Base-by-base conservation (phyloP, 2,329 filamentous ascomycete genomes). In the Ceratocystis destructans region DNA sequence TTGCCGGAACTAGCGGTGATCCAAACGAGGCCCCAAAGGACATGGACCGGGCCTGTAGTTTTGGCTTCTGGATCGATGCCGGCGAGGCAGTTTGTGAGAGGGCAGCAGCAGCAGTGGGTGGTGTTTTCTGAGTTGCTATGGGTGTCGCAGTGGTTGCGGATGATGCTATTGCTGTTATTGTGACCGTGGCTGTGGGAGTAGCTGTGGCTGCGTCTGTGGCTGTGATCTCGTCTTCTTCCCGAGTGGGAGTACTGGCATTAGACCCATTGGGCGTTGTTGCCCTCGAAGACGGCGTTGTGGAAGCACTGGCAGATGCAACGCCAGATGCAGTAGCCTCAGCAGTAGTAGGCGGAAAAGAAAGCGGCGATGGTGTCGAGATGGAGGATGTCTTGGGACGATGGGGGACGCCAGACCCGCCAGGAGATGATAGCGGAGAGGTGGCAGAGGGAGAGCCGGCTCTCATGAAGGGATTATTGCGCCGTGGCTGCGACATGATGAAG, bases 391-490 rank as follows among this genome's bases (percentile, higher is more conserved):
- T 92, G 8, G 90, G 89, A 70, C 90, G 77, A 69, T 79, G 78
- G 65, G 76, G 72, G 48, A 75, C 74, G 61, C 75, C 53, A 28
- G 53, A 57, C 8, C 50, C 50, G 25, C 48, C 77, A 45, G 84
- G 80, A 31, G 64, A 50, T 12, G 64, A 48, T 4, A 57, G 44
- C 61, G 64, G 50, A 61, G 64, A 45, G 28, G 50, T 50, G 61
- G 67, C 62, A n/a, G 59, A 28, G n/a, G 87, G 81, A 17, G 88
- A 87, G 57, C 81, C 78, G 64, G 85, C 84, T 73, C 90, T 83
- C 68, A 82, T 80, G 74, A 96, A 95, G 17, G 89, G 88, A 77
- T 90, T 93, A 74, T 85, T 88, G 72, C 90, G 87, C 79, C 87
- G 89, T 74, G 37, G 37, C 37, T 87, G 83, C 71, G 86, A 83